phyloP scores from a whole-genome alignment of 305 asterid species.

The Fraxinus angustifolia region DNA sequence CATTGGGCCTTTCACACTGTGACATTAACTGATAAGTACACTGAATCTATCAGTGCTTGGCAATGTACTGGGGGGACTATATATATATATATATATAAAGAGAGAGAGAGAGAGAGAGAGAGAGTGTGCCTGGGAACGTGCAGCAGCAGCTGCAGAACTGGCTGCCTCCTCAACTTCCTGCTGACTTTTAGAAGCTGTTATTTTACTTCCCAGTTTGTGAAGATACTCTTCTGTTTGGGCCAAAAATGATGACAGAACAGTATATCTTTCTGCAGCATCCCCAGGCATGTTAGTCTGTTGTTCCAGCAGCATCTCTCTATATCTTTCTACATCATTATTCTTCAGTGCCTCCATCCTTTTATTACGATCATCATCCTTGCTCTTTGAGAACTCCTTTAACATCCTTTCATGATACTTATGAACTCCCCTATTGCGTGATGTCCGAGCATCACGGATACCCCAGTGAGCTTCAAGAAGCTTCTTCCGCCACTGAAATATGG shows the following conservation, averaged over 20 bases:
- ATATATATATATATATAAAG: background rate
- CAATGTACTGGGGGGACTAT: background rate
- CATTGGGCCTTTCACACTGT: background rate
- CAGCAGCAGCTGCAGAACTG: slow-evolving; percentile 78
- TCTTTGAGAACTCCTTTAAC: slow-evolving; percentile 96
- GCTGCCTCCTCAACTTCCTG: slow-evolving; percentile 99
- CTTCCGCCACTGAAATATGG: slow-evolving; percentile 97
- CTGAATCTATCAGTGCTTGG: background rate
- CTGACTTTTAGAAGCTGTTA: slow-evolving; percentile 89
- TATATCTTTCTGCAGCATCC: slow-evolving; percentile 97
- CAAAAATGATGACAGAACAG: slow-evolving; percentile 88
- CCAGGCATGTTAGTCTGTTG: slow-evolving; percentile 80
- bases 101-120: slow-evolving; percentile 24
- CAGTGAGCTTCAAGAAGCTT: slow-evolving; percentile 98
- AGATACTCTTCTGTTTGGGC: slow-evolving; percentile 96
- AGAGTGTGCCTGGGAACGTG: slow-evolving; percentile 73
- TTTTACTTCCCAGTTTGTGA: slow-evolving; percentile 82
- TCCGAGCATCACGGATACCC: slow-evolving; percentile 97
- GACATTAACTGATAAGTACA: background rate
- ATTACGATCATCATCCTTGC: slow-evolving; percentile 79
- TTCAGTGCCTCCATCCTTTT: slow-evolving; percentile 98
- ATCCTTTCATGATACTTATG: slow-evolving; percentile 97
- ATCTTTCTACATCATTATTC: slow-evolving; percentile 96
- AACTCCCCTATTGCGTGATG: slow-evolving; percentile 95
- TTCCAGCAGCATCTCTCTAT: slow-evolving; percentile 96